Evolutionary conservation across 1,284 basidiomycete genomes (phyloP), one percentile per base, ranked within the genome.

Genomic region (Mycosarcoma maydis): DNA sequence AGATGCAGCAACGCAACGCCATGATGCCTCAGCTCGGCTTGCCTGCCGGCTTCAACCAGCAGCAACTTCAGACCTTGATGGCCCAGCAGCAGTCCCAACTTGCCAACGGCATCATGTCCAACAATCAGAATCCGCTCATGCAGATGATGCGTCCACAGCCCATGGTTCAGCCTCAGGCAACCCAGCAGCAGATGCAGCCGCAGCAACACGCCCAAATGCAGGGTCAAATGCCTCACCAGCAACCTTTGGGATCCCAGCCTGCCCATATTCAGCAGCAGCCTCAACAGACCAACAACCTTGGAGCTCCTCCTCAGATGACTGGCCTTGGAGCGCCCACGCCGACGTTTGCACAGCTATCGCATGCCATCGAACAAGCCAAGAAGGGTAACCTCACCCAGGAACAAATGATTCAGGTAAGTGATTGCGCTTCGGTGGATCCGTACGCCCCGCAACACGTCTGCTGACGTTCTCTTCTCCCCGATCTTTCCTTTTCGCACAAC

Each of bases 301-400:
- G 47, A 13, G 43, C 45, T 8, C 34, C 61, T 10, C 30, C 54
- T 4, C 61, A 64, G 22, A 41, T 50, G 39, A 50, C 38, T 22
- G 55, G 47, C 13, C 37, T 53, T n/a, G 51, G 47, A 22, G 59
- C 48, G 10, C 48, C 60, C 3, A 62, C 53, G 5, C 60, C 70
- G 2, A 69, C 61, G 6, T 60, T 64, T 50, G 66, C 71, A 9
- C 71, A 73, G 36, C 46, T 73, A 8, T 58, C 62, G 43, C 54
- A 64, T 38, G 61, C 66, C 38, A 69, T 73, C 29, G 61, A 62
- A 23, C 71, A 73, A 43, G 68, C 68, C 17, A 71, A 71, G 41
- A 71, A 71, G 62, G 68, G 68, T 20, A 60, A 66, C 17, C 58
- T 71, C 34, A 66, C 58, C 27, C 68, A 65, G 39, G 62, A 66